Conservation (phyloP, 2,329 filamentous ascomycete genomes). For the Verticillium nonalfalfae region DNA sequence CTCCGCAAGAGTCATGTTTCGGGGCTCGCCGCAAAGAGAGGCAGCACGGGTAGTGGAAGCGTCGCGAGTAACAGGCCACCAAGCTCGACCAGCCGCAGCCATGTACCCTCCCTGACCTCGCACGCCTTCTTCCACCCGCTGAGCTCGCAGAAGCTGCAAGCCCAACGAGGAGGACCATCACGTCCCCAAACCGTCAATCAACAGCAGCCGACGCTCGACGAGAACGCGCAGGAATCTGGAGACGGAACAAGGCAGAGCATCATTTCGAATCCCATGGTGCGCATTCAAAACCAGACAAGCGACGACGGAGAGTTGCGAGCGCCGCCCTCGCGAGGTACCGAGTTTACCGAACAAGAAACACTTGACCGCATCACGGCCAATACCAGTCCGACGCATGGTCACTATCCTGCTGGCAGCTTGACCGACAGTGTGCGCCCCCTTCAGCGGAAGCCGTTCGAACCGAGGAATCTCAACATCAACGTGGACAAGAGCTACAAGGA, state of each 20-base stretch:
- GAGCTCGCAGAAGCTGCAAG: constrained; percentile 92
- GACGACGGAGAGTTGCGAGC: constrained; percentile 45
- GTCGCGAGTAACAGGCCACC: constrained; percentile 27
- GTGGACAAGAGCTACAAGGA: constrained; percentile 54
- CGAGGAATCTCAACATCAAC: constrained; percentile 46
- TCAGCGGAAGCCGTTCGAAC: constrained; percentile 36
- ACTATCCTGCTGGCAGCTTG: constrained; percentile 53
- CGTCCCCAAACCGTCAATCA: constrained; percentile 36
- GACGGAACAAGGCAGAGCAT: constrained; percentile 51
- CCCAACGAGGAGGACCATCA: constrained; percentile 65
- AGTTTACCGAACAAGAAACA: constrained; percentile 69
- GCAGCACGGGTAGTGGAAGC: constrained; percentile 29
- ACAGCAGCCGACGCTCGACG: constrained; percentile 25
- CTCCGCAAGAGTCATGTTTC: constrained; percentile 44
- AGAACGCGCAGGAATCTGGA: constrained; percentile 27
- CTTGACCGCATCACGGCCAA: constrained; percentile 67
- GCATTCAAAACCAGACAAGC: constrained; percentile 18
- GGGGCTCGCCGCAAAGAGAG: constrained; percentile 37
- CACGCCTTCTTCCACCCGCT: constrained; percentile 94
- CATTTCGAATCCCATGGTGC: constrained; percentile 40
- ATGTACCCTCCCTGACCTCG: constrained; percentile 83
- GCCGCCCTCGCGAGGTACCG: constrained; percentile 72
- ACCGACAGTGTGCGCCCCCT: constrained; percentile 76
- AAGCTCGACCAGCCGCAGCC: constrained; percentile 71
- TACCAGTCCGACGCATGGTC: constrained; percentile 62